Base-by-base conservation (phyloP, 257 asterid species). In the Nicotiana knightiana region DNA sequence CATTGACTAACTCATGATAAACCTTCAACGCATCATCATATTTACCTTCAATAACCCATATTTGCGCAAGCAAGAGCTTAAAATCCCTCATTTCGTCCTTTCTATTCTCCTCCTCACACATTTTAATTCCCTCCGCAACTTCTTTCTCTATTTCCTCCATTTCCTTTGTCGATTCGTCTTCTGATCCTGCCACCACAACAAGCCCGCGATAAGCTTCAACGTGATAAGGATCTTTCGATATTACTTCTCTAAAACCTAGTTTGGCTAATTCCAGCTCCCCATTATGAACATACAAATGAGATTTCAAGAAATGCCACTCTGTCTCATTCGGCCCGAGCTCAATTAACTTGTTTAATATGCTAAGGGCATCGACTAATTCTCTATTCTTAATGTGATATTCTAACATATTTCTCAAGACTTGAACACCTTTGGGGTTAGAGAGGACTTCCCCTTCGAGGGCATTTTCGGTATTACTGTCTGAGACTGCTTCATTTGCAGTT, bases 61-160 rank as follows among this genome's bases (percentile, higher is more conserved):
- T 91, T 83, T 96, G 99, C 0, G 99, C 99, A 39, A 87, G 85
- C 87, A 96, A 81, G 48, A 96, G 93, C 93, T 89, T 92, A 26
- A 96, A 94, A 83, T 94, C 97, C 88, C 95, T 90, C 88, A 93
- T 55, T 57, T 92, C 94, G 62, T 68, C 68, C 81, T 77, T 83
- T 83, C 84, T 93, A 28, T 87, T 88, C 82, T 88, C 92, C 85
- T 86, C 88, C 85, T 87, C 83, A 82, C 97, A 94, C 86, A 91
- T 48, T 57, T 67, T 16, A 86, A 90, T 88, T 0, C 92, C 94
- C 68, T 90, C 93, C 86, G 80, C 81, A 15, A 96, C 85, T 79
- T 32, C 88, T 33, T 32, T 82, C 89, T 90, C 91, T 7, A 96
- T 83, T 59, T 35, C 81, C 51, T 61, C 61, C 80, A 70, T 67